Conservation (phyloP, 495 filamentous ascomycete genomes). For the Lophiostoma macrostomum region DNA sequence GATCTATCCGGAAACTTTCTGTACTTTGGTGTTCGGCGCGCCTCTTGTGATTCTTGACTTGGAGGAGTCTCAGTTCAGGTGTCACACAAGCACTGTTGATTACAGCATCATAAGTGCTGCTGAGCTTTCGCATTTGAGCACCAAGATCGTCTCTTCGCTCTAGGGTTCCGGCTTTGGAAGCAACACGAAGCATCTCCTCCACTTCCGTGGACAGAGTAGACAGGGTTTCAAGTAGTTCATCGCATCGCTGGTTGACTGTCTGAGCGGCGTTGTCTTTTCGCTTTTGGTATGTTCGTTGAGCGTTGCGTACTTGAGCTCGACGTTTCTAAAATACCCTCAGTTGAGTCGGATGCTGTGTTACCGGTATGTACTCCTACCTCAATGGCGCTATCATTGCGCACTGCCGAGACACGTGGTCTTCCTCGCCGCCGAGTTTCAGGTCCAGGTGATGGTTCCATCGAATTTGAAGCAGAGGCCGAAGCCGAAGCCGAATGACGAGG, state of each 20-base stretch:
- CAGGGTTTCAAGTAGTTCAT: constrained; percentile 19
- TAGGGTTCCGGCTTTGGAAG: constrained; percentile 10
- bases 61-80: constrained; percentile 18
- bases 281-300: constrained; percentile 28
- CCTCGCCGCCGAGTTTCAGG: constrained; percentile 16
- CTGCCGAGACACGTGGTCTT: constrained; percentile 19
- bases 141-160: constrained; percentile 9
- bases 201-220: constrained; percentile 25
- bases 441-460: not conserved
- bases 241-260: constrained; percentile 8
- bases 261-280: constrained; percentile 21
- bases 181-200: constrained; percentile 17
- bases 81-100: constrained; percentile 14
- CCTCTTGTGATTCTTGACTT: constrained; percentile 13
- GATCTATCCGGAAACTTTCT: too few species aligned
- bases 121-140: constrained; percentile 6
- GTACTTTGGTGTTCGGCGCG: not conserved
- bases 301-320: constrained; percentile 29
- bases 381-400: constrained; percentile 16
- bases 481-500: too few species aligned
- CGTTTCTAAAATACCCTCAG: constrained; percentile 21
- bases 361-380: constrained; percentile 8
- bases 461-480: not conserved
- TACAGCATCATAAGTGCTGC: constrained; percentile 11
- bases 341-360: not conserved